Evolutionary conservation across 106 monocot genomes (phyloP), one percentile per base, ranked within the genome.

Genomic region (Posidonia australis): DNA sequence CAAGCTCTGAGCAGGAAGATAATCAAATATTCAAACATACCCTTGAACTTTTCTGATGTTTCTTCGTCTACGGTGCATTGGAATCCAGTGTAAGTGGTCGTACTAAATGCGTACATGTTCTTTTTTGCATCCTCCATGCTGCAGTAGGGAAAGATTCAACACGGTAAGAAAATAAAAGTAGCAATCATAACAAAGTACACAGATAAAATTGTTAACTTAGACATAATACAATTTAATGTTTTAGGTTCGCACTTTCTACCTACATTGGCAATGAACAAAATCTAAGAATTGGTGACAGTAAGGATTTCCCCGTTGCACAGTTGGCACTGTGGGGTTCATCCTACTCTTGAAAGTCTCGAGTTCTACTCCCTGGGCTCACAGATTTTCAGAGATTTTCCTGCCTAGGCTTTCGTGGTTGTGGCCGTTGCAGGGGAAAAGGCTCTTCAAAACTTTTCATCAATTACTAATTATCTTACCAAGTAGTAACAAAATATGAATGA

Each of bases 41-140:
- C 90, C 60, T 90, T 98, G 67, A 98, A 98, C 67, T 87, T 98
- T 64, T 90, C 96, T 61, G 96, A 90, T 58, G 86, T 87, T 76
- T 98, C 96, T 73, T 98, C 90, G 68, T 78, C 69, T 3, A 98
- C 90, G 27, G 80, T 82, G 62, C 96, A 98, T 32, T 90, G 96
- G 48, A 98, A 98, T 20, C 96, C 96, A 44, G 96, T 90, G 32
- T 98, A 98, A 10, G 96, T 98, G 12, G 90, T 90, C 9, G 96
- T 98, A 48, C 96, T 90, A 55, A 98, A 98, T 14, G 96, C 96
- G 77, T 98, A 98, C 96, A 98, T 90, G 75, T 85, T 90, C 85
- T 87, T 98, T 74, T 90, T 90, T 22, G 96, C 96, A 75, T 87
- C 90, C 71, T 94, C 89, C 94, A 94, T 86, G 74, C 94, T 89